Evolutionary conservation across 306 rosid genomes (phyloP).

Genomic region (Quercus variabilis): DNA sequence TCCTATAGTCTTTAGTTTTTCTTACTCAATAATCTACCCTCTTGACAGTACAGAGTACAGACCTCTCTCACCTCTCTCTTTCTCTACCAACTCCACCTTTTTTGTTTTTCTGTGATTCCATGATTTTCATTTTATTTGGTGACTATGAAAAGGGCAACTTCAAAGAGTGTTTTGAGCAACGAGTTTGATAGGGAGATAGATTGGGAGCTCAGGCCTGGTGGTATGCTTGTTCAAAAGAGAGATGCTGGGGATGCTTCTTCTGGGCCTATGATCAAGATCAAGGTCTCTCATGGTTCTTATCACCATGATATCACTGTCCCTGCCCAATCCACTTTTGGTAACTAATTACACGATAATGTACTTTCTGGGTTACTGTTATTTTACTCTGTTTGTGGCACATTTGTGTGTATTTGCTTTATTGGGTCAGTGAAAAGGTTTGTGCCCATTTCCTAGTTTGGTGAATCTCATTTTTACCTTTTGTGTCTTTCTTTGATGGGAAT

Average conservation of each 20-base stretch:
- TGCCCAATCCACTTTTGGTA: constrained; percentile 64
- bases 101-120: constrained; percentile 21
- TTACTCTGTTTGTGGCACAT: constrained; percentile 2
- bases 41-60: not conserved
- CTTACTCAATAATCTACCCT: constrained; percentile 35
- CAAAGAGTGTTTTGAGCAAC: constrained; percentile 28
- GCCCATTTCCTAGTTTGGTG: not conserved
- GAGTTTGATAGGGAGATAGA: constrained; percentile 36
- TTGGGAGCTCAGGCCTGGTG: constrained; percentile 80
- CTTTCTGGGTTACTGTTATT: constrained; percentile 17
- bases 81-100: constrained; percentile 26
- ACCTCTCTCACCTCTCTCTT: constrained; percentile 21
- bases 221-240: constrained; percentile 81
- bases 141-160: constrained; percentile 44
- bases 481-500: constrained; percentile 13
- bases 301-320: constrained; percentile 47
- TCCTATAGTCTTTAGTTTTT: constrained; percentile 42
- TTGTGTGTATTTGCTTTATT: constrained; percentile 3
- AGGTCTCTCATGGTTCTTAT: constrained; percentile 58
- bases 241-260: constrained; percentile 33
- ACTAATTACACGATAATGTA: not conserved
- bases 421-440: constrained; percentile 9
- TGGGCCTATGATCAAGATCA: constrained; percentile 49
- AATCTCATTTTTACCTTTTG: constrained; percentile 6
- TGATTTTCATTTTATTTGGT: constrained; percentile 28